These are phyloP conservation scores for Penicillium paneum DNA, from an alignment of 2,329 filamentous ascomycete genomes.

Conservation along the genomic window DNA sequence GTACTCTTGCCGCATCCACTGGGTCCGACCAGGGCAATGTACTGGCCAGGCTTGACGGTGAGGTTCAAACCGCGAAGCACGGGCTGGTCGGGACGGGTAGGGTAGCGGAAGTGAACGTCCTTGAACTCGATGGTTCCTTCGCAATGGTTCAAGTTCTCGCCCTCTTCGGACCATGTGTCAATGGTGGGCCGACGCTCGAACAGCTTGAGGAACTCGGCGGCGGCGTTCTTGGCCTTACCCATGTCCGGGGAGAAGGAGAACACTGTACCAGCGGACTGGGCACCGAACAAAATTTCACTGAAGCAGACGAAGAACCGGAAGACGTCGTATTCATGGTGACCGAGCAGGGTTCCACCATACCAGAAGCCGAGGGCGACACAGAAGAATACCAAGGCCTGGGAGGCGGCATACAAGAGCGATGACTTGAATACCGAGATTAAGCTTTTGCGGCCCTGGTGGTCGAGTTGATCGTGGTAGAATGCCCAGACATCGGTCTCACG, in stretches of 20 bases:
- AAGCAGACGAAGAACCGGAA: conserved; percentile 95
- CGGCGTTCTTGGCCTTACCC: conserved; percentile 86
- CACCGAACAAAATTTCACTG: conserved; percentile 81
- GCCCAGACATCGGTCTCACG: conserved; percentile 76
- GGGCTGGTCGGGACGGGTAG: conserved; percentile 85
- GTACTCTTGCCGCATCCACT: conserved; percentile 94
- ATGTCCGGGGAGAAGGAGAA: conserved; percentile 91
- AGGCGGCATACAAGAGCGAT: conserved; percentile 74
- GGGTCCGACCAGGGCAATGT: conserved; percentile 79
- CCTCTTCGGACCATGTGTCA: conserved; percentile 73
- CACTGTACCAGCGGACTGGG: conserved; percentile 84
- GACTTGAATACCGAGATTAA: conserved; percentile 72
- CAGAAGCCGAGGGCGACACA: conserved; percentile 87
- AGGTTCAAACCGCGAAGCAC: conserved; percentile 78
- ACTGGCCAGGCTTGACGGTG: conserved; percentile 47
- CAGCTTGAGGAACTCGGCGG: conserved; percentile 72
- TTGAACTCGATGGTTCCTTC: conserved; percentile 84
- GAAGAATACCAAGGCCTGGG: conserved; percentile 79
- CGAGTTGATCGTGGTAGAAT: conserved; percentile 67
- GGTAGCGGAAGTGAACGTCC: conserved; percentile 91
- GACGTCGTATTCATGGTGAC: conserved; percentile 65
- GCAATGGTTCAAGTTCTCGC: conserved; percentile 59
- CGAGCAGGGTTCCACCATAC: conserved; percentile 80
- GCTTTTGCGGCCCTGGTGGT: conserved; percentile 63
- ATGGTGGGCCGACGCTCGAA: conserved; percentile 80